Evolutionary conservation across 2,329 filamentous ascomycete genomes (phyloP).

Genomic region (Fusarium gaditjirri): DNA sequence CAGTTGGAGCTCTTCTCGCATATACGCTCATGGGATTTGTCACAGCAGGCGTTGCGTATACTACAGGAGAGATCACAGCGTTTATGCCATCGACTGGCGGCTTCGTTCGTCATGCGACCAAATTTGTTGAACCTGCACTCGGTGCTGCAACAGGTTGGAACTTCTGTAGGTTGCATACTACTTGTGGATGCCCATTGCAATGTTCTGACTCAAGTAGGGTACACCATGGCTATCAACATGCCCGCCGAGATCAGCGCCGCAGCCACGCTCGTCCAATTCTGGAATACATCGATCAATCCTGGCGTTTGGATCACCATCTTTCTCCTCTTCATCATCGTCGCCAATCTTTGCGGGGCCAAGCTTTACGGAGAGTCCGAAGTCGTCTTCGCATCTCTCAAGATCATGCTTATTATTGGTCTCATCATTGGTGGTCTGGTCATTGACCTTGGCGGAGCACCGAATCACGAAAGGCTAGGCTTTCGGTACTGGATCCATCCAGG

Average conservation of each 20-base stretch:
- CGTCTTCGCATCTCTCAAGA: background rate
- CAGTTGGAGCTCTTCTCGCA: background rate
- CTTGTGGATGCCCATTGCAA: accelerated
- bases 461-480: background rate
- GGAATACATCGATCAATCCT: background rate
- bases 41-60: background rate
- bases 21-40: background rate
- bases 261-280: background rate
- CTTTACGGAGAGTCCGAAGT: background rate
- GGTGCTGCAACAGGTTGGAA: background rate
- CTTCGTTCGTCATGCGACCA: background rate
- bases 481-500: background rate
- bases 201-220: background rate
- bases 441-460: background rate
- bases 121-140: background rate
- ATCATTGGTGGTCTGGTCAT: background rate
- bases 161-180: background rate
- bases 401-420: background rate
- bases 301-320: background rate
- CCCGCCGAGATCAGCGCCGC: background rate
- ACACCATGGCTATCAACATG: background rate
- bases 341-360: background rate
- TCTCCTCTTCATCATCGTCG: background rate
- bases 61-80: background rate
- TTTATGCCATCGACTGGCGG: background rate